Percentiles rank a stretch among this genome's conserved stretches.
phyloP scores from a whole-genome alignment of 192 early-diverging fungal species.

The Dimargaris xerosporica region DNA sequence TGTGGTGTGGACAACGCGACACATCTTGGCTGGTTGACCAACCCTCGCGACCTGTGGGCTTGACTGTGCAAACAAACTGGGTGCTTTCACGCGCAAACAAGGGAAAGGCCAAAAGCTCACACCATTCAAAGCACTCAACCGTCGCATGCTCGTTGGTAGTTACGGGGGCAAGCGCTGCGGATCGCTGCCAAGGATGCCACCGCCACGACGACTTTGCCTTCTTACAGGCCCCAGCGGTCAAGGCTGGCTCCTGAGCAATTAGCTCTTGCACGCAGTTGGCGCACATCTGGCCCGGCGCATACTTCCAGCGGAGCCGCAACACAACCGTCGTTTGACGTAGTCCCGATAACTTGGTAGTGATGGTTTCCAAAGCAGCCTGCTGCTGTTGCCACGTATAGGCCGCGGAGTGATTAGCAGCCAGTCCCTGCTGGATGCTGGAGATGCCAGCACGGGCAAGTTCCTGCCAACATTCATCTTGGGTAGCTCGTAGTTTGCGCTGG shows the following conservation, averaged over 20 bases:
- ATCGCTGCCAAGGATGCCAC: neutral
- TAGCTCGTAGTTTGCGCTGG: neutral
- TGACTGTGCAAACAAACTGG: neutral
- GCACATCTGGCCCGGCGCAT: neutral
- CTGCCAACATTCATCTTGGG: neutral
- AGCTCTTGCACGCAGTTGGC: neutral
- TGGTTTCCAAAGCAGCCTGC: neutral
- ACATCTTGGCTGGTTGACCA: too few relatives aligned
- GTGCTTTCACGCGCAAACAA: neutral
- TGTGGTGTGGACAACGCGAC: too few relatives aligned
- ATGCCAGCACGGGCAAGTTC: neutral
- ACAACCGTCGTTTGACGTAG: neutral
- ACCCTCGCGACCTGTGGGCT: too few relatives aligned
- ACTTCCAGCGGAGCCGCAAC: neutral
- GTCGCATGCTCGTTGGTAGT: neutral
- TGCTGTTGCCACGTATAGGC: neutral
- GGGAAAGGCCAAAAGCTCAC: slow-evolving; percentile 2
- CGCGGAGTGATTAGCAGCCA: neutral
- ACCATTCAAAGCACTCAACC: neutral
- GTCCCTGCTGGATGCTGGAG: neutral
- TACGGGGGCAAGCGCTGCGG: too few relatives aligned
- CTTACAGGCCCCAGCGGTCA: neutral
- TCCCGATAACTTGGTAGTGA: neutral
- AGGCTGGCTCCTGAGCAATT: neutral
- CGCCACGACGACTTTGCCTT: neutral